Base-by-base conservation (phyloP, 768 basidiomycete species). In the Hemileccinum impolitum region DNA sequence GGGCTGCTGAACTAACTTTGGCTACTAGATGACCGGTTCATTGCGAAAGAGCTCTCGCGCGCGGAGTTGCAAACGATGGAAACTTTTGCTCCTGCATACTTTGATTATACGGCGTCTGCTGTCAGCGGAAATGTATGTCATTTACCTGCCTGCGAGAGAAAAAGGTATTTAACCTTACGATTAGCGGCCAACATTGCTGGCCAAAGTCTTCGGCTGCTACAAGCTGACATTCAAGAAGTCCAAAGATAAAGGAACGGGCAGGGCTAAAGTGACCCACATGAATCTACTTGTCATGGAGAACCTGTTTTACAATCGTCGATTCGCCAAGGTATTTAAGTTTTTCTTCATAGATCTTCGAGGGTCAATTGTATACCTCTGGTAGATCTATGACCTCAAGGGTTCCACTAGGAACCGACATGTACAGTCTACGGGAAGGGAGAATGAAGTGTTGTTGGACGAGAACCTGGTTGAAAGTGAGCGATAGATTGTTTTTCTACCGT, bases 231-330 rank as follows among this genome's bases (percentile, higher is more conserved):
- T 94, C 71, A 82, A 81, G 56, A 93, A 91, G 65, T 80, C 81
- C 2, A 81, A 83, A 23, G 90, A 89, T 55, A 80, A 74, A 51
- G 75, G 75, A 9, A 17, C 59, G 8, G 80, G 77, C 45, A 90
- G 76, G 68, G 79, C 82, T 6, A 91, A 90, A 62, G 80, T 85
- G 2, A 90, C 87, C 7, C 83, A 94, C 57, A 94, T 97, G 90
- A 96, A 96, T 60, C 74, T 99, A 18, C 72, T 98, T 32, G 90
- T 99, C 42, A 98, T 97, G 95, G 96, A 99, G 70, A 99, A 94
- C 60, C 73, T 95, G 10, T 96, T 97, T 64, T 94, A 96, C 66
- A 90, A 94, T 54, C 80, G 90, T 47, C 81, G 87, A 11, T 95
- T 97, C 60, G 84, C 87, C 3, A 91, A 87, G 77, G 92, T 90